Evolutionary conservation across 495 filamentous ascomycete species (phyloP), one percentile per base, ranked within the genome.

Genomic region (Hyaloscypha variabilis): DNA sequence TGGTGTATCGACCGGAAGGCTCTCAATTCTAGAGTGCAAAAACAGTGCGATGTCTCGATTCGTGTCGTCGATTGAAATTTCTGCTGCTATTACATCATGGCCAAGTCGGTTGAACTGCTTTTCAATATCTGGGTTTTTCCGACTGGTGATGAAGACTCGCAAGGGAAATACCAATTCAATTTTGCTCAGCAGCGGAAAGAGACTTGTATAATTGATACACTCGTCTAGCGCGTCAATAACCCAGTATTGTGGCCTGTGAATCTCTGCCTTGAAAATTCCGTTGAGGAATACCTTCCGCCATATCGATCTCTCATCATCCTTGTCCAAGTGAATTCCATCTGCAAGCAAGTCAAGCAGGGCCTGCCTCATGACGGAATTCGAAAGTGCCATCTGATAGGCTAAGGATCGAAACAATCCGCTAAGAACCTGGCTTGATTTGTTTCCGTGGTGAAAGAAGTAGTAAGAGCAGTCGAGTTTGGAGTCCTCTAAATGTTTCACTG

Each of bases 401-500:
- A 80, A 39, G 2, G 76, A 75, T 8, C 70, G 65, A 8, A 79
- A 54, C 21, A 71, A 59, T 0, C 52, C 53, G 10, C 51, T 63
- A 1, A 78, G 10, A 0, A 58, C 61, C 6, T 66, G 64, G 54
- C 72, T 75, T 11, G 67, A 34, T 5, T 63, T 61, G 23, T 75
- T 70, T 1, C 62, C 63, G 26, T 69, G 67, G 29, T 67, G 67
- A 25, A 79, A 72, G 60, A 77, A 75, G 65, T 69, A 79, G 56
- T 75, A 81, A 17, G 76, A 62, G 46, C 74, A 79, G n/a, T 53
- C 34, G 11, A 68, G n/a, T 2, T 63, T 65, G 30, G 56, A 34
- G 1, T 67, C 31, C 28, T 53, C 60, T 19, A 81, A 66, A 6
- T 75, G 55, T 24, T 74, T 66, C 10, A 79, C 70, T 29, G 78